A percentile compares a stretch with the other conserved stretches of the same genome.
phyloP scores from a whole-genome alignment of 2,329 filamentous ascomycete species.

The Karstenula rhodostoma region DNA sequence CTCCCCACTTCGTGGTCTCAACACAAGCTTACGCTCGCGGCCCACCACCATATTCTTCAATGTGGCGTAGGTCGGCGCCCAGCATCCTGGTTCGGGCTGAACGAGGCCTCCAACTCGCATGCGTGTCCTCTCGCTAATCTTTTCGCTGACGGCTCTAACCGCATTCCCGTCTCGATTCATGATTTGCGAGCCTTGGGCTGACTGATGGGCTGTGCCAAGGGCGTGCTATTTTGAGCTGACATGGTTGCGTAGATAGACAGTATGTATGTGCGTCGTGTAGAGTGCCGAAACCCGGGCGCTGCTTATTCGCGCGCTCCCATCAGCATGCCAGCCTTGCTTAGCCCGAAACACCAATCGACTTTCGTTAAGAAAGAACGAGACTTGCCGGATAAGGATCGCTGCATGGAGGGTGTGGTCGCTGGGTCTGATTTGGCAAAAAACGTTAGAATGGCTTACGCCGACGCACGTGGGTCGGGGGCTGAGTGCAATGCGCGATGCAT shows the following conservation, averaged over 20 bases:
- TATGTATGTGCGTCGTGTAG: background rate
- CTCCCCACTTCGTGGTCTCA: background rate
- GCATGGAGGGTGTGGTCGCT: conserved; percentile 5
- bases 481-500: background rate
- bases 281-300: conserved; percentile 7
- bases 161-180: background rate
- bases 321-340: conserved; percentile 11
- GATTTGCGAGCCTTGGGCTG: background rate
- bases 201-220: background rate
- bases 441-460: background rate
- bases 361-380: background rate
- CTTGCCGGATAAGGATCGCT: background rate
- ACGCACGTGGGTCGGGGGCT: conserved; percentile 7
- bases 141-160: background rate
- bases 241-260: conserved; percentile 3
- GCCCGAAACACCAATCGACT: conserved; percentile 12
- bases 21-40: conserved; percentile 3
- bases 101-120: background rate
- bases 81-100: background rate
- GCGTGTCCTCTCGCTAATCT: background rate
- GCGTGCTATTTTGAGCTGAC: conserved; percentile 10
- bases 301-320: conserved; percentile 2
- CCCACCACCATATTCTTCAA: background rate
- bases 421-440: conserved; percentile 6
- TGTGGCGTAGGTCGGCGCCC: background rate